These are phyloP conservation scores for Catunica adiposa DNA, from an alignment of 2,329 filamentous ascomycete species.

Conservation along the genomic window DNA sequence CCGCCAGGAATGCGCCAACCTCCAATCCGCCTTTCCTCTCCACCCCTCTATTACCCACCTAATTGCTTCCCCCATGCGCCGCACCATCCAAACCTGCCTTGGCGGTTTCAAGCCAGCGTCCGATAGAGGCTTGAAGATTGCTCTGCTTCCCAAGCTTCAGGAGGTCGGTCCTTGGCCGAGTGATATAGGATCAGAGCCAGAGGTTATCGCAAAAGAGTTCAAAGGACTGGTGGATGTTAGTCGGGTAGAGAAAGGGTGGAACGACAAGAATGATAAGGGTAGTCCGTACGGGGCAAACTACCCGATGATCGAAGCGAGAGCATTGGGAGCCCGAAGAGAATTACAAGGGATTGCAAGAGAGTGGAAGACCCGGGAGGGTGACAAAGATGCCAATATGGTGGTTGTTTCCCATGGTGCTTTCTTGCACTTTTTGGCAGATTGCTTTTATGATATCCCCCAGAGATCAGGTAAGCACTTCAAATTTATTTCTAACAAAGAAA, in stretches of 20 bases:
- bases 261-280: conserved; percentile 37
- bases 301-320: conserved; percentile 41
- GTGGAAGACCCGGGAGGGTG: conserved; percentile 20
- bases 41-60: conserved; percentile 51
- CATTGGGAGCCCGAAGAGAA: conserved; percentile 41
- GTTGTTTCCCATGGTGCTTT: conserved; percentile 73
- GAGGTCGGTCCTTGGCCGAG: conserved; percentile 61
- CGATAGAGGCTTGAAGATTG: conserved; percentile 24
- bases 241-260: conserved; percentile 51
- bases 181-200: conserved; percentile 50
- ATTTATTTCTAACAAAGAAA: no score
- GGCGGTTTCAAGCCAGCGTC: conserved; percentile 46
- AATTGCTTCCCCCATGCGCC: conserved; percentile 61
- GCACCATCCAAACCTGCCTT: conserved; percentile 65
- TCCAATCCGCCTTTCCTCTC: conserved; percentile 46
- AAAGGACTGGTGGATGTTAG: conserved; percentile 44
- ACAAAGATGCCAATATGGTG: conserved; percentile 45
- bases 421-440: conserved; percentile 69
- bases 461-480: no score
- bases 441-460: conserved; percentile 47
- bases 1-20: conserved; percentile 51
- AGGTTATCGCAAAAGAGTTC: conserved; percentile 44
- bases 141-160: conserved; percentile 59
- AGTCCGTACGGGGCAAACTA: conserved; percentile 31
- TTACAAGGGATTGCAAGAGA: conserved; percentile 34